phyloP scores from a whole-genome alignment of 1,284 basidiomycete species.

The Boletus mariae region DNA sequence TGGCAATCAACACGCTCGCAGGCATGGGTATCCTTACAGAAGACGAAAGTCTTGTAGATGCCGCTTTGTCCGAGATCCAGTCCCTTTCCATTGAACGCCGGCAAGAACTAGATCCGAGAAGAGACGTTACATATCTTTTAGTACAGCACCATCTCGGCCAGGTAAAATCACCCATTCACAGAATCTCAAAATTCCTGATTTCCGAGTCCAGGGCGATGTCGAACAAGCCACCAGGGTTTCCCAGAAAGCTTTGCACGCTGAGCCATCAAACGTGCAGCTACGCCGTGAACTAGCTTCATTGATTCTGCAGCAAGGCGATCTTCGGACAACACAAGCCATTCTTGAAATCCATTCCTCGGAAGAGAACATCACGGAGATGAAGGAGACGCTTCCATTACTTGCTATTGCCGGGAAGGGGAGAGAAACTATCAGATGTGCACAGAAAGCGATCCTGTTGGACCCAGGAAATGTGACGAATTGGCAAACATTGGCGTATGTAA shows the following conservation, averaged over 20 bases:
- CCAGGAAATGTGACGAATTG: constrained; percentile 61
- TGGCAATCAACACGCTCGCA: constrained; percentile 78
- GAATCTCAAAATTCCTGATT: constrained; percentile 1
- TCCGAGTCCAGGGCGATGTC: constrained; percentile 42
- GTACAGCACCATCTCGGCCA: constrained; percentile 63
- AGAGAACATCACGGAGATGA: constrained; percentile 30
- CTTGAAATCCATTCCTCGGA: constrained; percentile 33
- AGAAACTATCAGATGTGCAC: constrained; percentile 45
- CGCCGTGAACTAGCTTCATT: constrained; percentile 54
- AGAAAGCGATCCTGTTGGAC: constrained; percentile 64
- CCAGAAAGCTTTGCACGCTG: constrained; percentile 53
- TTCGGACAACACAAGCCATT: constrained; percentile 39
- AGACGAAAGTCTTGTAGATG: constrained; percentile 82
- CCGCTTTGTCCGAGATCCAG: constrained; percentile 80
- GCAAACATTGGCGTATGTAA: constrained; percentile 57
- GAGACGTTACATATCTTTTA: constrained; percentile 65
- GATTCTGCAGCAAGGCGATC: constrained; percentile 46
- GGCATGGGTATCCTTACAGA: constrained; percentile 81
- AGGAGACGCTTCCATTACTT: constrained; percentile 43
- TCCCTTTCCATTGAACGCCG: constrained; percentile 62
- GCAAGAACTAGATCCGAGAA: constrained; percentile 57
- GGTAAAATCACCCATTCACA: constrained; percentile 38
- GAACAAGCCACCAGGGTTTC: constrained; percentile 48
- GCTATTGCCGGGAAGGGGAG: constrained; percentile 36
- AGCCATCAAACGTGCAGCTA: constrained; percentile 49